phyloP scores from a whole-genome alignment of 2,329 filamentous ascomycete species.

The Pyricularia sp. region DNA sequence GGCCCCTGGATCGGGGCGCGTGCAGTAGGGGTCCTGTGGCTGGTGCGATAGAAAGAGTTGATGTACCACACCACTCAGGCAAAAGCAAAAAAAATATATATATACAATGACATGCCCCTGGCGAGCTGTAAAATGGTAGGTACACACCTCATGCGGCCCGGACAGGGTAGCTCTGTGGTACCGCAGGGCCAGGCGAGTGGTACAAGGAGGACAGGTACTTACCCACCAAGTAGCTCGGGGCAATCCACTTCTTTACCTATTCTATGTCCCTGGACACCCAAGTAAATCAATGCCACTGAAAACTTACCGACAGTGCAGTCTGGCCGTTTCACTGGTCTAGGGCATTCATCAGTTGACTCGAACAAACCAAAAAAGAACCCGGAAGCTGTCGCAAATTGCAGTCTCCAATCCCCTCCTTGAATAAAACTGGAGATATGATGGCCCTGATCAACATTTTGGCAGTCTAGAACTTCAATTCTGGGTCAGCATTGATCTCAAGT shows the following conservation, averaged over 20 bases:
- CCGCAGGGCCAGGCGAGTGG: neutral
- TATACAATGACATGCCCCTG: neutral
- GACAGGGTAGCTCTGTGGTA: neutral
- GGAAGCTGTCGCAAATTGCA: neutral
- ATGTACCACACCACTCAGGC: neutral
- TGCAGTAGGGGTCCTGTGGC: neutral
- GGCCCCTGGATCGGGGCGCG: neutral
- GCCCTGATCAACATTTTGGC: neutral
- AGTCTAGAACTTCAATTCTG: neutral
- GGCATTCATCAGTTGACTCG: neutral
- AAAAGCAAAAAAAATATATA: neutral
- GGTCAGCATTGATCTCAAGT: neutral
- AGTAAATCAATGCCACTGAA: neutral
- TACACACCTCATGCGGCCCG: neutral
- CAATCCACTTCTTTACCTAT: neutral
- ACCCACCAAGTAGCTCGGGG: neutral
- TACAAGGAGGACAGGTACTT: neutral
- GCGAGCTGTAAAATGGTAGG: neutral
- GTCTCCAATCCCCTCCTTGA: neutral
- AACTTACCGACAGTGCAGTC: neutral
- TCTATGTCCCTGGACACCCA: neutral
- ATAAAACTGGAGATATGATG: neutral
- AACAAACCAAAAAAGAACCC: neutral
- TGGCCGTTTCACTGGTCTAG: neutral
- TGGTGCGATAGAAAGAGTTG: neutral